Base-by-base conservation (phyloP, 1,284 basidiomycete genomes). In the Pseudozyma thailandica region DNA sequence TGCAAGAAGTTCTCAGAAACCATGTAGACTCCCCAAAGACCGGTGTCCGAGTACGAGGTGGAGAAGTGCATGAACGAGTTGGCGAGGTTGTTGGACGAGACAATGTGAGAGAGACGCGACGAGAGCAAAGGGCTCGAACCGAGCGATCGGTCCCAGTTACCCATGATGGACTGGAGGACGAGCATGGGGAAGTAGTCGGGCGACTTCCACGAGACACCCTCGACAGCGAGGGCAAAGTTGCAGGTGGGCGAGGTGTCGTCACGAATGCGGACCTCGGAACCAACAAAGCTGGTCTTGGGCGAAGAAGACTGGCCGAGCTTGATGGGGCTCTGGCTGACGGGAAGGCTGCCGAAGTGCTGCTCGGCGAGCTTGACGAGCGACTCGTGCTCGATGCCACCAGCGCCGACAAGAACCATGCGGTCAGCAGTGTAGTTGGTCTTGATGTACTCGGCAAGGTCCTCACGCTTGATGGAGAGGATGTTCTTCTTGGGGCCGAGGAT, bases 11-110 rank as follows among this genome's bases (percentile, higher is more conserved):
- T 97, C 88, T 98, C 96, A 26, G 92, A 90, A 25, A 84, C 83
- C 59, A 97, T 86, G 88, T 98, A 98, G 86, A 97, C 93, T 81
- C 96, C 96, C 96, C 96, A 98, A 44, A 99, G 90, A 81, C 95
- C 96, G 18, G 94, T 98, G 85, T 98, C 96, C 16, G 94, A 94
- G 87, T 99, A 99, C n/a, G 92, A 94, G 12, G 96, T 98, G 38
- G 93, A 96, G 90, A 98, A 99, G 71, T 92, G 93, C 93, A 98
- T 96, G 90, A 92, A 98, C 75, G 91, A 94, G 88, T 98, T 99
- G 82, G 96, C 95, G 82, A 98, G 91, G 87, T 93, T 93, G 89
- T 98, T 91, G 69, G 88, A 87, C 46, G 93, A 93, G 81, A 98
- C 87, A 84, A 94, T 91, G 85, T 95, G 91, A 47, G 91, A 93